Conservation (phyloP, 2,329 filamentous ascomycete species). For the Ceratocystis colombiana region DNA sequence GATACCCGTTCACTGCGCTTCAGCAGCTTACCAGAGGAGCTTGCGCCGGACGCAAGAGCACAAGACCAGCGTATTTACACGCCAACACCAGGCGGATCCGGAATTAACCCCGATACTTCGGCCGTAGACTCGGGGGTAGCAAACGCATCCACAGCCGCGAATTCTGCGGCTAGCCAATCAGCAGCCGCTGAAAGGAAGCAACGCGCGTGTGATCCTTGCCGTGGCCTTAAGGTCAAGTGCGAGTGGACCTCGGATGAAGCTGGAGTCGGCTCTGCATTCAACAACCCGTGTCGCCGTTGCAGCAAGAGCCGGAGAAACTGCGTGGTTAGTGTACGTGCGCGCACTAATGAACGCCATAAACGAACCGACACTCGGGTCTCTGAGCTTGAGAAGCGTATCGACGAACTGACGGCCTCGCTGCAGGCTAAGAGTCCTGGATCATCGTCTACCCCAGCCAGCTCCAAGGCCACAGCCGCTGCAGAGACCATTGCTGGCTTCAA, state of each 20-base stretch:
- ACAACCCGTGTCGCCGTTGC: constrained; percentile 63
- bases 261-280: constrained; percentile 31
- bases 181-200: constrained; percentile 51
- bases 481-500: constrained; percentile 22
- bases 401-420: constrained; percentile 71
- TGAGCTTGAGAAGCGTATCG: constrained; percentile 86
- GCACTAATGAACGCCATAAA: constrained; percentile 64
- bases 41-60: background rate
- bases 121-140: background rate
- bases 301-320: constrained; percentile 69
- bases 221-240: constrained; percentile 72
- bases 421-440: constrained; percentile 40
- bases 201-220: constrained; percentile 65
- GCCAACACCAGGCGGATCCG: background rate
- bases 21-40: background rate
- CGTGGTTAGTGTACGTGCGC: constrained; percentile 60
- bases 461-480: constrained; percentile 29
- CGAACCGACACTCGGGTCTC: constrained; percentile 84
- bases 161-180: background rate
- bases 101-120: background rate
- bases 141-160: background rate
- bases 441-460: background rate
- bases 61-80: background rate
- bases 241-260: constrained; percentile 57
- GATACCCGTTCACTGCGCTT: background rate